A percentile compares a stretch with the other conserved stretches of the same genome.
Conservation (phyloP, 2,329 filamentous ascomycete genomes). For the Mycosphaerella sp. region DNA sequence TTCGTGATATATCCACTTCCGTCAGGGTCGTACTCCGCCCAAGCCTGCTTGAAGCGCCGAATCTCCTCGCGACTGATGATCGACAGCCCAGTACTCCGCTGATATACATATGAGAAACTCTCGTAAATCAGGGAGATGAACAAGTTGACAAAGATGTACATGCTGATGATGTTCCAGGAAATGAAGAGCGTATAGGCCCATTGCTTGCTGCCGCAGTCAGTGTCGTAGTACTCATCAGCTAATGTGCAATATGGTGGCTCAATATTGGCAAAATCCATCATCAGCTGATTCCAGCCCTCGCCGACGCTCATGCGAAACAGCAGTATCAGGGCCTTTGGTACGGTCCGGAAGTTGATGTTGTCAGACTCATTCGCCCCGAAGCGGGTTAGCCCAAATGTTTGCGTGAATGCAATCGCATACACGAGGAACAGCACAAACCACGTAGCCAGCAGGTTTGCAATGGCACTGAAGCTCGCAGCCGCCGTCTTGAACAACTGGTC, state of each 20-base stretch:
- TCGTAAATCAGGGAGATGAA: constrained; percentile 99
- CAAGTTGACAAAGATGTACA: constrained; percentile 99
- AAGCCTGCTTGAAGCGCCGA: constrained; percentile 94
- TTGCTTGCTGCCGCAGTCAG: constrained; percentile 83
- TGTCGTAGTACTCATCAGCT: constrained; percentile 65
- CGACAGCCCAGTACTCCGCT: constrained; percentile 86
- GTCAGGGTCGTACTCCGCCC: constrained; percentile 89
- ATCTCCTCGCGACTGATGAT: constrained; percentile 90
- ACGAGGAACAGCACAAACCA: constrained; percentile 97
- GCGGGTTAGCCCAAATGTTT: constrained; percentile 89
- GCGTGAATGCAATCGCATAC: constrained; percentile 92
- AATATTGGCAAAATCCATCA: constrained; percentile 89
- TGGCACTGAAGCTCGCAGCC: constrained; percentile 82
- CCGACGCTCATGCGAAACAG: constrained; percentile 90
- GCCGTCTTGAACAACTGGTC: constrained; percentile 99
- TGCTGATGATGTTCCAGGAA: constrained; percentile 97
- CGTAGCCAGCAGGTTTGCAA: constrained; percentile 85
- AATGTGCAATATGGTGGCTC: constrained; percentile 74
- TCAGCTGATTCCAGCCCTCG: constrained; percentile 93
- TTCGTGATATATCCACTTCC: constrained; percentile 88
- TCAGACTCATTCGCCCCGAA: constrained; percentile 66
- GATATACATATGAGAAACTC: constrained; percentile 98
- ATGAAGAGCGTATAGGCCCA: constrained; percentile 92
- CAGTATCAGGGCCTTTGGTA: constrained; percentile 87
- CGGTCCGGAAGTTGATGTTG: constrained; percentile 87